These are phyloP conservation scores for Chrysochromulina parva DNA, from an alignment of 78 protist species.

Conservation along the genomic window DNA sequence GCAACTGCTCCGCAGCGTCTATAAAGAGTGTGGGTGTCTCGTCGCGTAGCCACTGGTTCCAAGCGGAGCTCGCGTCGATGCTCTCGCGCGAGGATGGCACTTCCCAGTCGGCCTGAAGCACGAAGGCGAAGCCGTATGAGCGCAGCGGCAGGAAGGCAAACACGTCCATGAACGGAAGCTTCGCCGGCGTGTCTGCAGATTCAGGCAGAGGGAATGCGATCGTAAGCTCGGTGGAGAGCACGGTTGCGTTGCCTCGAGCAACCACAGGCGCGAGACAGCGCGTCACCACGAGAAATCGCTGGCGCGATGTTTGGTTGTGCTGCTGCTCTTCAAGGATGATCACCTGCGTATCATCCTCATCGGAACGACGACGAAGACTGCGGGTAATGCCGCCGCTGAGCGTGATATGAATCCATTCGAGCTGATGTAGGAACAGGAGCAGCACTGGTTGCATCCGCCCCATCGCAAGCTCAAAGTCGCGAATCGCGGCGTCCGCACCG, in stretches of 20 bases:
- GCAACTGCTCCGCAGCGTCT: neutral
- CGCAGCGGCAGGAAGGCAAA: slow-evolving; percentile 69
- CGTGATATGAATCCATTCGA: neutral
- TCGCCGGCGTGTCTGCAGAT: no score
- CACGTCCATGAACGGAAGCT: no score
- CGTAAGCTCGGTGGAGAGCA: no score
- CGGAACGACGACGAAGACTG: no score
- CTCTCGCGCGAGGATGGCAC: slow-evolving; percentile 56
- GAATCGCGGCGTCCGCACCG: neutral
- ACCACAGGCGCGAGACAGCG: no score
- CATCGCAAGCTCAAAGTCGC: neutral
- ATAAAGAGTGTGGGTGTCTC: neutral
- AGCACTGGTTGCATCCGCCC: neutral
- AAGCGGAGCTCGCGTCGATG: slow-evolving; percentile 32
- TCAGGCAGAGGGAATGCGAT: no score
- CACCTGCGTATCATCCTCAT: no score
- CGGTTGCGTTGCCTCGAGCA: no score
- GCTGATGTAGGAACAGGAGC: slow-evolving; percentile 18
- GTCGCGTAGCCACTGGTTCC: slow-evolving; percentile 42
- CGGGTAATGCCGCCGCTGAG: no score
- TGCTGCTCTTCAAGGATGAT: no score
- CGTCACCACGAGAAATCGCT: no score
- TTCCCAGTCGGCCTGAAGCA: slow-evolving; percentile 61
- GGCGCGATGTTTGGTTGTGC: no score
- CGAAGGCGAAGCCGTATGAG: slow-evolving; percentile 43